Conservation (phyloP, 768 basidiomycete genomes). For the Rhodocollybia butyracea region DNA sequence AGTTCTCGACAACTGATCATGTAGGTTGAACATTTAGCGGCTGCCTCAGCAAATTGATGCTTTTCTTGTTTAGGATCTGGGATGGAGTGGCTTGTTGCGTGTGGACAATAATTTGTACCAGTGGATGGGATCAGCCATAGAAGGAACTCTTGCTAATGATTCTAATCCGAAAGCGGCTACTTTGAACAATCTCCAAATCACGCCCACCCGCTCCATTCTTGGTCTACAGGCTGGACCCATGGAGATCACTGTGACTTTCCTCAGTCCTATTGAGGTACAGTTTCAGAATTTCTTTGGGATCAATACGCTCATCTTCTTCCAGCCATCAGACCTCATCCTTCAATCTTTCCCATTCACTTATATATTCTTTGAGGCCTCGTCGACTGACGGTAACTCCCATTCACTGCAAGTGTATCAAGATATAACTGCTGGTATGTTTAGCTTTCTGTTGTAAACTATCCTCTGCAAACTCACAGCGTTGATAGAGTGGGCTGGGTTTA, state of each 20-base stretch:
- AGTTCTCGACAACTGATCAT: too few relatives aligned
- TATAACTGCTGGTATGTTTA: constrained; percentile 21
- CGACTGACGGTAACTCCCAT: constrained; percentile 22
- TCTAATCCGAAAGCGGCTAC: not conserved
- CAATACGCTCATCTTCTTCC: not conserved
- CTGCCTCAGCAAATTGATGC: too few relatives aligned
- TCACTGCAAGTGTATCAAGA: constrained; percentile 27
- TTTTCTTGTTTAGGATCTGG: too few relatives aligned
- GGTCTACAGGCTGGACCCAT: constrained; percentile 48
- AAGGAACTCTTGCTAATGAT: not conserved
- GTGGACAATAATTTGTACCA: constrained; percentile 11
- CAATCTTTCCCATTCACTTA: constrained; percentile 33
- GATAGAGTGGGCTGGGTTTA: constrained; percentile 11
- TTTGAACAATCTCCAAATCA: constrained; percentile 10
- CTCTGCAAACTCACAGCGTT: not conserved
- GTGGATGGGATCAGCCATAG: constrained; percentile 11
- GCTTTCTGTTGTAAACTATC: not conserved
- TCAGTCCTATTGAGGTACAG: constrained; percentile 31
- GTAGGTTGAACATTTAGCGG: too few relatives aligned
- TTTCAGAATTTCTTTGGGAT: not conserved
- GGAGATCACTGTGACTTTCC: constrained; percentile 46
- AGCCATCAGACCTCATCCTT: constrained; percentile 15
- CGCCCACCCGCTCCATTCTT: constrained; percentile 29
- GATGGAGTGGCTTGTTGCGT: constrained; percentile 12
- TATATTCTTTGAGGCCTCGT: constrained; percentile 17